Conservation (phyloP, 2,329 filamentous ascomycete species). For the Colletotrichum eleusines region DNA sequence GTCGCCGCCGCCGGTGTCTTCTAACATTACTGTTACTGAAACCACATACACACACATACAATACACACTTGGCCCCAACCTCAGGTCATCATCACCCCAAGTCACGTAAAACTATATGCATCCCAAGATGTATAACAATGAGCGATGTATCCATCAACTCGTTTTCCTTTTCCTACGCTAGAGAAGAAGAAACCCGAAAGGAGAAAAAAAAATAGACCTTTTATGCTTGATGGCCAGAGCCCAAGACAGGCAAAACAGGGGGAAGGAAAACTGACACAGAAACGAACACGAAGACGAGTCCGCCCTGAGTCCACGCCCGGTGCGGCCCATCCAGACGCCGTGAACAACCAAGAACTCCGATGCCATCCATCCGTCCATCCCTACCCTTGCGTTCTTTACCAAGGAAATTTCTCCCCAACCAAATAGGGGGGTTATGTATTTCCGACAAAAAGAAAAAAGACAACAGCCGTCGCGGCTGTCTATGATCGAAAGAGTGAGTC, state of each 20-base stretch:
- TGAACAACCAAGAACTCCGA: conserved; percentile 14
- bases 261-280: not conserved
- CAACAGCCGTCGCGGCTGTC: not conserved
- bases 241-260: not conserved
- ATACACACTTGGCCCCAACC: not conserved
- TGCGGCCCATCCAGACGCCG: not conserved
- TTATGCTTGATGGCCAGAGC: conserved; percentile 8
- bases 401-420: conserved; percentile 5
- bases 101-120: not conserved
- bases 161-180: conserved; percentile 11
- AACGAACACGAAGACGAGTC: not conserved
- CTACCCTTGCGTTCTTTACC: conserved; percentile 18
- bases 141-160: conserved; percentile 11
- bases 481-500: not conserved
- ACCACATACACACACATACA: too few species aligned
- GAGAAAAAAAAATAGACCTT: not conserved
- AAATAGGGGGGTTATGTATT: conserved; percentile 11
- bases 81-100: not conserved
- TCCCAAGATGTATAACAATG: not conserved
- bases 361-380: not conserved
- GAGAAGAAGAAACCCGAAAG: not conserved
- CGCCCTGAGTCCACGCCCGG: not conserved
- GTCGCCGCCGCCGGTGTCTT: not conserved
- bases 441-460: not conserved
- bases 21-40: not conserved